Percentiles rank a stretch among this genome's conserved stretches.
Conservation (phyloP, 495 filamentous ascomycete species). For the Xylaria sp. region DNA sequence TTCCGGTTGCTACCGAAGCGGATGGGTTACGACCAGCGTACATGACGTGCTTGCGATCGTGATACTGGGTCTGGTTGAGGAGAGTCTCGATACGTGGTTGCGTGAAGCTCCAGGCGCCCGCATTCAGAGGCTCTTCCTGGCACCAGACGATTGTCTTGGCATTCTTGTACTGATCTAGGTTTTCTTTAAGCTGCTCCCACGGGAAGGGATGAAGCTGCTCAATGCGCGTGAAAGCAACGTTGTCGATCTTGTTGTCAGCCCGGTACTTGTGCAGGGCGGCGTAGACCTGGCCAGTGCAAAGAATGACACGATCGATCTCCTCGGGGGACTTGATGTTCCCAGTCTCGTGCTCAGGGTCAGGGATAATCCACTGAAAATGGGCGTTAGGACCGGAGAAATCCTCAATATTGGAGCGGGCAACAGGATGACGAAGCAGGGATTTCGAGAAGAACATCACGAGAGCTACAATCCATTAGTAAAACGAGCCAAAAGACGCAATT, state of each 20-base stretch:
- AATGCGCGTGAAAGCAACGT: slow-evolving; percentile 91
- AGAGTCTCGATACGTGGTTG: slow-evolving; percentile 97
- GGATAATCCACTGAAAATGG: slow-evolving; percentile 95
- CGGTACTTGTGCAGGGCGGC: slow-evolving; percentile 90
- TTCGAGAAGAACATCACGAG: slow-evolving; percentile 98
- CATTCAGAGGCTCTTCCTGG: slow-evolving; percentile 97
- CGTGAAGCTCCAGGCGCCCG: slow-evolving; percentile 91
- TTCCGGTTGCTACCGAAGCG: slow-evolving; percentile 89
- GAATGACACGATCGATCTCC: slow-evolving; percentile 90
- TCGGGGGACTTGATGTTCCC: slow-evolving; percentile 76
- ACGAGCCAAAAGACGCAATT: background rate
- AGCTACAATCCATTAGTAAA: slow-evolving; percentile 55
- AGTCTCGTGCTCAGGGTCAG: slow-evolving; percentile 79
- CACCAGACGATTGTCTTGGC: slow-evolving; percentile 95
- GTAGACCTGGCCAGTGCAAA: slow-evolving; percentile 96
- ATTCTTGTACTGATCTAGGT: slow-evolving; percentile 94
- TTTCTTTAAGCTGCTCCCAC: slow-evolving; percentile 93
- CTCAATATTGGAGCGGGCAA: slow-evolving; percentile 86
- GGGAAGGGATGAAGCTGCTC: slow-evolving; percentile 99
- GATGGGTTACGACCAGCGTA: slow-evolving; percentile 93
- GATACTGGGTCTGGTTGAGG: slow-evolving; percentile 87
- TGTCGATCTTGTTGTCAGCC: slow-evolving; percentile 78
- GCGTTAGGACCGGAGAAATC: slow-evolving; percentile 83
- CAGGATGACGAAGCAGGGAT: slow-evolving; percentile 87
- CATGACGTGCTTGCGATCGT: slow-evolving; percentile 93